Evolutionary conservation across 192 early-diverging fungal genomes (phyloP), one percentile per base, ranked within the genome.

Genomic region (Physocladia obscura): DNA sequence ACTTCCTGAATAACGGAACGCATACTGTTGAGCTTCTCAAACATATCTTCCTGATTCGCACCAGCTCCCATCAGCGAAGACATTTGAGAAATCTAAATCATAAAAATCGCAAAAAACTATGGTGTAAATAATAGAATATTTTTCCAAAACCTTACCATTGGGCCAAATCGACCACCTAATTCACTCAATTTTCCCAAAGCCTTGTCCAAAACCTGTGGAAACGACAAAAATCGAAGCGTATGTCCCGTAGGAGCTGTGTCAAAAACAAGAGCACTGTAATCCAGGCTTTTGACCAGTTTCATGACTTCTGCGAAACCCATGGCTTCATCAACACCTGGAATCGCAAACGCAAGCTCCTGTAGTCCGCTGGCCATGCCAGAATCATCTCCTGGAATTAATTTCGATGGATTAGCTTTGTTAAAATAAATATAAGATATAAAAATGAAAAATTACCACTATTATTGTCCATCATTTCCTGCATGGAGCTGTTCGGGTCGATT

Each of bases 241-340:
- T 99, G 97, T 21, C 97, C 97, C 3, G 97, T 99, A 4, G 97
- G 97, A 3, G 97, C 97, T 26, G 97, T 99, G 82, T 99, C 97
- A 82, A 99, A 99, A 50, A 99, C 95, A 58, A 99, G 94, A 35
- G 91, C 90, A 61, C 91, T 92, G 82, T 99, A 99, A 62, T 98
- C 94, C 95, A 99, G 98, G 59, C 93, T 93, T 81, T 99, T 96
- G 40, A 98, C 97, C 67, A 98, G 89, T 89, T 99, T 99, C 97
- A 99, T 99, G 17, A 99, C 97, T 75, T 99, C 97, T n/a, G 96
- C 96, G 82, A 99, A 99, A 48, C 94, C 94, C 96, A 99, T 99
- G 24, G 97, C 97, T 79, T 99, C 97, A 78, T 99, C 97, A 15
- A 99, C 95, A 77, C 97, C 97, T 31, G 97, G 97, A 79, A 99